phyloP scores from a whole-genome alignment of 805 yeast genomes.

The Kodamaea leandrae region DNA sequence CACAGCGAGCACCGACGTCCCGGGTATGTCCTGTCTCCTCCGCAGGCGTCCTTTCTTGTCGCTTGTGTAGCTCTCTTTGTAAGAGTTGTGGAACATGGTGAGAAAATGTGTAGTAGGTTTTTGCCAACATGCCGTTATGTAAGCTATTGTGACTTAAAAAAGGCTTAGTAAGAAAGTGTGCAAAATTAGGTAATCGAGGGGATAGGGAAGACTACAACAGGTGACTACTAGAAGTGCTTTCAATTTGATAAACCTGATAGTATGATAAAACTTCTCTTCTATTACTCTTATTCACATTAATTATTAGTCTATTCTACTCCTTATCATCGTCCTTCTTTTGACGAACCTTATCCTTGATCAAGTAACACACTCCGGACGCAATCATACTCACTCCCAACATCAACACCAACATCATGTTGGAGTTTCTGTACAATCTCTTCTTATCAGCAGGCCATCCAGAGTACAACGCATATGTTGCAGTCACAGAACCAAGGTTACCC shows the following conservation, averaged over 20 bases:
- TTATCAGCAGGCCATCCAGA: slow-evolving; percentile 84
- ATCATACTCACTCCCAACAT: slow-evolving; percentile 74
- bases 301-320: background rate
- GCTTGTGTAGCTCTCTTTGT: slow-evolving; percentile 8
- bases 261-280: background rate
- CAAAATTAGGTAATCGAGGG: no score
- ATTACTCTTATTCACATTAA: background rate
- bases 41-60: slow-evolving; percentile 4
- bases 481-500: slow-evolving; percentile 84
- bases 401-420: slow-evolving; percentile 81
- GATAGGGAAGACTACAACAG: background rate
- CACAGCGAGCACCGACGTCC: slow-evolving; percentile 11
- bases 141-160: background rate
- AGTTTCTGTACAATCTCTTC: slow-evolving; percentile 56
- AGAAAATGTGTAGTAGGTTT: background rate
- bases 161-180: no score
- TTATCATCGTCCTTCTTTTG: slow-evolving; percentile 9
- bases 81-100: slow-evolving; percentile 10
- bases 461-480: slow-evolving; percentile 82
- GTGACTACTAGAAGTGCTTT: no score
- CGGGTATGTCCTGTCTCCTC: slow-evolving; percentile 11
- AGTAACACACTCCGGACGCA: slow-evolving; percentile 33
- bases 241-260: background rate
- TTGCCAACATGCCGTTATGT: slow-evolving; percentile 3
- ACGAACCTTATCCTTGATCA: slow-evolving; percentile 32